Evolutionary conservation across 345 rosid species (phyloP).

Genomic region (Euphorbia peplus): DNA sequence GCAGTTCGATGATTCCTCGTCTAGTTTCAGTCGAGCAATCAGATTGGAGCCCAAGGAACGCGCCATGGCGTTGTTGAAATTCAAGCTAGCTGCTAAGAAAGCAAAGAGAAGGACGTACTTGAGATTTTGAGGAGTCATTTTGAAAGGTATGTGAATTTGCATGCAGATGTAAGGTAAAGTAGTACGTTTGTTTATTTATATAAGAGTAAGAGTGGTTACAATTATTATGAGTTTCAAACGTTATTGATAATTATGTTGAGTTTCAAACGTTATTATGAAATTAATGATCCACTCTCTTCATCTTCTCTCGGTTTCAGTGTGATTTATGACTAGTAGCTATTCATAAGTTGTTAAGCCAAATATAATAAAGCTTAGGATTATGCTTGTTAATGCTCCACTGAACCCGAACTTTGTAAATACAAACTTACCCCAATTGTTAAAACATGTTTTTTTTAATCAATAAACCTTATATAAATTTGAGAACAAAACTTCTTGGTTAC

Average conservation of each 20-base stretch:
- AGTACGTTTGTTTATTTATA: not conserved
- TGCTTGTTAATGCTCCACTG: no score
- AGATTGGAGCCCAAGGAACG: conserved; percentile 16
- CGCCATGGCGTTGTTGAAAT: conserved; percentile 5
- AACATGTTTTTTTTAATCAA: no score
- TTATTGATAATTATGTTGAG: not conserved
- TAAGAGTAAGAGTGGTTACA: not conserved
- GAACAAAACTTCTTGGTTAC: no score
- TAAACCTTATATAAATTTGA: no score
- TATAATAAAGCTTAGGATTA: no score
- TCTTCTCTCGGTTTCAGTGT: no score
- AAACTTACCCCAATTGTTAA: no score
- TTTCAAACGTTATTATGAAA: not conserved
- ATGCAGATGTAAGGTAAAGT: not conserved
- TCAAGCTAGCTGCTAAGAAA: conserved; percentile 7
- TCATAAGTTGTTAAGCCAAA: no score
- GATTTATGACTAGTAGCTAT: no score
- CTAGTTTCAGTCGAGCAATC: conserved; percentile 37
- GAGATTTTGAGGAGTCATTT: not conserved
- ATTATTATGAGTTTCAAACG: not conserved
- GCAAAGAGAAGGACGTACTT: conserved; percentile 8
- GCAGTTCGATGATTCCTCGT: conserved; percentile 47
- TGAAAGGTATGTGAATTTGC: not conserved
- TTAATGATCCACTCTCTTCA: no score
- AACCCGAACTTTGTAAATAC: no score